phyloP scores from a whole-genome alignment of 176 grass and related monocot species.

The Otatea glauca region DNA sequence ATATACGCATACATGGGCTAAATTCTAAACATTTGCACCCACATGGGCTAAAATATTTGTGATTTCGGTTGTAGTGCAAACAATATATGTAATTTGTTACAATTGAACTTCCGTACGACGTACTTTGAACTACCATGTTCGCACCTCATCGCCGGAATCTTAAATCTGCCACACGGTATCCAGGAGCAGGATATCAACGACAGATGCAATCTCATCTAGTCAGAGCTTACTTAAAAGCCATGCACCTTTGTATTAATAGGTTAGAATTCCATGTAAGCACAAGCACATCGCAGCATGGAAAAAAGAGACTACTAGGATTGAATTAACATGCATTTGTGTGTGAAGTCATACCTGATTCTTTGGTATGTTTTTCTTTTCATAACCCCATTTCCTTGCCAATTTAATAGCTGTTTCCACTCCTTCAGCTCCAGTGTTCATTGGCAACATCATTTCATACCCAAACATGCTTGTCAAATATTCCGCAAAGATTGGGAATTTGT shows the following conservation, averaged over 20 bases:
- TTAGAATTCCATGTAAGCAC: conserved; percentile 3
- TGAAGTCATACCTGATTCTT: conserved; percentile 66
- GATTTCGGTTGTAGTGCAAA: no score
- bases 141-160: no score
- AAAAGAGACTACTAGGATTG: background rate
- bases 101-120: no score
- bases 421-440: conserved; percentile 99
- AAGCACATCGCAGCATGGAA: background rate
- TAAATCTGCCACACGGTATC: background rate
- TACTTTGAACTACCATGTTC: no score
- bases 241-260: background rate
- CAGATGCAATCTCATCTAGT: background rate
- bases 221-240: background rate
- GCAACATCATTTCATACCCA: conserved; percentile 96
- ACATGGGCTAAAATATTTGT: no score
- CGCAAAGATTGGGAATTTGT: conserved; percentile 89
- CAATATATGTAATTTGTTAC: no score
- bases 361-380: conserved; percentile 88
- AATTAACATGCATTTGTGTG: conserved; percentile 10
- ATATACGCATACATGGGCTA: no score
- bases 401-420: conserved; percentile 98
- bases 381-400: conserved; percentile 94
- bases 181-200: background rate
- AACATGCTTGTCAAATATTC: conserved; percentile 77
- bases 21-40: no score